Conservation (phyloP, 192 early-diverging fungal genomes). For the Phycomyces blakesleeanus region DNA sequence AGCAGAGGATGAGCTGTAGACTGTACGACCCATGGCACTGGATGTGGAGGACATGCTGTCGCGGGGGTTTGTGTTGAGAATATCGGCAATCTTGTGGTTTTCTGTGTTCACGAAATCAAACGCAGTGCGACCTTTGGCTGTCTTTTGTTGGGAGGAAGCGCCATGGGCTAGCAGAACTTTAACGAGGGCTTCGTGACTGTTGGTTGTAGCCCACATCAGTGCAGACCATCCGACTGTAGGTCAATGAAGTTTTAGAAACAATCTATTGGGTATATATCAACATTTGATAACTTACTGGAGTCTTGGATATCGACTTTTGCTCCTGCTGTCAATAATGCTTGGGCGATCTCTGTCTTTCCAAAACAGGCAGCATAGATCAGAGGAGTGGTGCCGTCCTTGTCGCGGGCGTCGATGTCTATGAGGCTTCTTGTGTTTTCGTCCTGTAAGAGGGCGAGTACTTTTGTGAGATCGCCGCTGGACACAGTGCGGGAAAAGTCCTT, state of each 20-base stretch:
- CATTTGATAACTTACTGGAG: constrained; percentile 47
- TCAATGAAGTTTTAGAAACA: background rate
- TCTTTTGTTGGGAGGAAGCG: constrained; percentile 65
- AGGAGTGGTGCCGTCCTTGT: constrained; percentile 84
- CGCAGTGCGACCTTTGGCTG: constrained; percentile 70
- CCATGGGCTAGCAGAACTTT: constrained; percentile 73
- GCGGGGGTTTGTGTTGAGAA: constrained; percentile 35
- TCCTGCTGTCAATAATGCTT: constrained; percentile 68
- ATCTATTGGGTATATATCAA: constrained; percentile 53
- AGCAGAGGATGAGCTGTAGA: constrained; percentile 19
- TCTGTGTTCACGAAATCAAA: constrained; percentile 69
- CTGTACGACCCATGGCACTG: constrained; percentile 14
- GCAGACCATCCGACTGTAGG: constrained; percentile 77
- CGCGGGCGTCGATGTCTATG: constrained; percentile 77
- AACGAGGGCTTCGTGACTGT: constrained; percentile 73
- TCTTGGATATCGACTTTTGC: constrained; percentile 77
- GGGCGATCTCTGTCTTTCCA: constrained; percentile 72
- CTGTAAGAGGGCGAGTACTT: constrained; percentile 55
- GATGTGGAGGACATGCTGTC: constrained; percentile 31
- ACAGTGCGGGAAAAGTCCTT: constrained; percentile 65
- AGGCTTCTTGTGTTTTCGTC: constrained; percentile 37
- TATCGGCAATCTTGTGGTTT: constrained; percentile 50
- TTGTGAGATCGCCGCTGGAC: constrained; percentile 73
- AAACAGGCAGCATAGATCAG: constrained; percentile 89
- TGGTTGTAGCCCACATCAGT: constrained; percentile 90